A percentile compares a stretch with the other conserved stretches of the same genome.
These are phyloP conservation scores for Aspergillus persii DNA, from an alignment of 2,329 filamentous ascomycete genomes.

Conservation along the genomic window DNA sequence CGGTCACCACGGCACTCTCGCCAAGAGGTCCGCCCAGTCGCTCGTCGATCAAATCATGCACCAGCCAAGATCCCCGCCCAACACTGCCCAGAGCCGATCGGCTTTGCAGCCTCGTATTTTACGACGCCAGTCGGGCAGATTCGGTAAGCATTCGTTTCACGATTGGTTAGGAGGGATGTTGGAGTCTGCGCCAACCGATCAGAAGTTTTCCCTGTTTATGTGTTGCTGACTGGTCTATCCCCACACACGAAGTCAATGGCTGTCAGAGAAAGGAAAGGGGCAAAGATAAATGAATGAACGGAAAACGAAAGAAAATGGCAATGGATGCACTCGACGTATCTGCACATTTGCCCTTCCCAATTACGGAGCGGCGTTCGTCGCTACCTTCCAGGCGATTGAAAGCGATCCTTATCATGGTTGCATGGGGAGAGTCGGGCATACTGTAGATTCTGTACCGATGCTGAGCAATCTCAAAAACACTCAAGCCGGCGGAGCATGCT, in stretches of 20 bases:
- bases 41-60: neutral
- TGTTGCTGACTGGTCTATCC: too few relatives aligned
- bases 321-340: too few relatives aligned
- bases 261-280: too few relatives aligned
- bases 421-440: neutral
- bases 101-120: neutral
- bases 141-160: neutral
- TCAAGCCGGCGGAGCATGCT: neutral
- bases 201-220: too few relatives aligned
- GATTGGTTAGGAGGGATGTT: neutral
- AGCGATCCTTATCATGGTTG: too few relatives aligned
- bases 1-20: neutral
- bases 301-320: too few relatives aligned
- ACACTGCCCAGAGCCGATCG: neutral
- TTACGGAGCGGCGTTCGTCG: too few relatives aligned
- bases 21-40: neutral
- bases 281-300: too few relatives aligned
- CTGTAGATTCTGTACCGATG: neutral
- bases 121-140: neutral
- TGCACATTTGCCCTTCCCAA: too few relatives aligned
- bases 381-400: too few relatives aligned
- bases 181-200: too few relatives aligned
- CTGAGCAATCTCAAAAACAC: neutral
- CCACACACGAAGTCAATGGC: too few relatives aligned
- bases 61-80: neutral